Base-by-base conservation (phyloP, 2,329 filamentous ascomycete genomes). In the Aspergillus sclerotialis region DNA sequence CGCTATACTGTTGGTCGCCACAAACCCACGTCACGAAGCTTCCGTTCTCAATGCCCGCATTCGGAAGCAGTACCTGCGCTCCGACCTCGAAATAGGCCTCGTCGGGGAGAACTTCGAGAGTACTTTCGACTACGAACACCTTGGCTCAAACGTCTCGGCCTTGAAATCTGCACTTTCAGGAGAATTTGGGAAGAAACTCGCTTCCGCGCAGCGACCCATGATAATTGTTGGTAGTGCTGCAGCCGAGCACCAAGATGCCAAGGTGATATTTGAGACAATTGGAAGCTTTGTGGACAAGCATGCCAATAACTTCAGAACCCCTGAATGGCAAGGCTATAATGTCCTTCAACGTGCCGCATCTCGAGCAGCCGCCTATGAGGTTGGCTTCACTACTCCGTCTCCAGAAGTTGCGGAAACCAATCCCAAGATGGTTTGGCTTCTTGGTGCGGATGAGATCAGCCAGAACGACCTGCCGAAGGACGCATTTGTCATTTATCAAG, bases 251-350 rank as follows among this genome's bases (percentile, higher is more conserved):
- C 65, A 76, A 17, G 92, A 96, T 56, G 84, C 89, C 37, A 94
- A 93, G 70, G 82, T 86, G 38, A 88, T 93, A 61, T 96, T 90
- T 61, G 90, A 96, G 73, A 80, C 82, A 28, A 78, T 98, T 38
- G 90, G 90, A 48, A 64, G 74, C 43, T 98, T 96, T 56, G 84
- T 94, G 25, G 89, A 95, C 57, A 95, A 94, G 78, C 82, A 95
- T 65, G 80, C 87, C 44, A 72, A 76, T 50, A 94, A 82, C 70
- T 95, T 98, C 73, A 70, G 77, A 55, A 94, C 85, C 5, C 70
- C 79, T 12, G 88, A 94, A 63, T 96, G 93, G 88, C 92, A 94
- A 61, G 92, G 90, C 40, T 98, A 90, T 75, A 98, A 95, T 61
- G 80, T 98, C 41, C 80, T 98, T 33, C 92, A 98, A 68, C 81